Percentiles rank a stretch among this genome's conserved stretches.
These are phyloP conservation scores for Penstemon newberryi DNA, from an alignment of 257 asterid species.

Conservation along the genomic window DNA sequence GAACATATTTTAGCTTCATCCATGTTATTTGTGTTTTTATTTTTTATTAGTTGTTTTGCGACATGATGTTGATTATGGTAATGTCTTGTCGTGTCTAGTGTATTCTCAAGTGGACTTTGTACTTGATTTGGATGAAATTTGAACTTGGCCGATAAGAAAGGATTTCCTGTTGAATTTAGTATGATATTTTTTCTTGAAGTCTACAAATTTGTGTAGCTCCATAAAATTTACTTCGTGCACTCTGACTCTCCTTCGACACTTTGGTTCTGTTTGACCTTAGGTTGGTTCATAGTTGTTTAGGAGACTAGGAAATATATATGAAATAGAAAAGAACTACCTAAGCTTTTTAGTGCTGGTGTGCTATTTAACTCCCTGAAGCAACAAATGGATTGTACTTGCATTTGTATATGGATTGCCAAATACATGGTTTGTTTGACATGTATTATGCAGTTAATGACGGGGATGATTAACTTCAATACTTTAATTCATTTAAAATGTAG, in stretches of 20 bases:
- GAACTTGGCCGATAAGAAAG: neutral
- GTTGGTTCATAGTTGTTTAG: no score
- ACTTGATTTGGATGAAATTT: neutral
- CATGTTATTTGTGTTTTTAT: neutral
- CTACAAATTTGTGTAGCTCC: no score
- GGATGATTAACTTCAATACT: slow-evolving; percentile 27
- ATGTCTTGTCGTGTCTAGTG: no score
- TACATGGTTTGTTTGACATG: slow-evolving; percentile 1
- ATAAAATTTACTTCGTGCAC: no score
- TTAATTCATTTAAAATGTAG: slow-evolving; percentile 40
- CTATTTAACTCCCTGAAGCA: no score
- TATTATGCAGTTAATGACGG: neutral
- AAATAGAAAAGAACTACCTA: no score
- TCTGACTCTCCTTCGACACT: no score
- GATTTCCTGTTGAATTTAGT: neutral
- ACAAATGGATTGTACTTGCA: no score
- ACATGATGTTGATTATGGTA: slow-evolving; percentile 20
- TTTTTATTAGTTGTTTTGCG: slow-evolving; percentile 2
- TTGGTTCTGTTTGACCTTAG: no score
- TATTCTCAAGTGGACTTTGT: neutral
- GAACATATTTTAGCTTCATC: no score
- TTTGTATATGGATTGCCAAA: neutral
- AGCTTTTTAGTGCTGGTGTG: no score
- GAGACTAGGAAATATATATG: no score
- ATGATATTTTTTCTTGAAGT: neutral